A percentile compares a stretch with the other conserved stretches of the same genome.
These are phyloP conservation scores for Sugiyamaella chiloensis DNA, from an alignment of 805 yeast species.

Conservation along the genomic window DNA sequence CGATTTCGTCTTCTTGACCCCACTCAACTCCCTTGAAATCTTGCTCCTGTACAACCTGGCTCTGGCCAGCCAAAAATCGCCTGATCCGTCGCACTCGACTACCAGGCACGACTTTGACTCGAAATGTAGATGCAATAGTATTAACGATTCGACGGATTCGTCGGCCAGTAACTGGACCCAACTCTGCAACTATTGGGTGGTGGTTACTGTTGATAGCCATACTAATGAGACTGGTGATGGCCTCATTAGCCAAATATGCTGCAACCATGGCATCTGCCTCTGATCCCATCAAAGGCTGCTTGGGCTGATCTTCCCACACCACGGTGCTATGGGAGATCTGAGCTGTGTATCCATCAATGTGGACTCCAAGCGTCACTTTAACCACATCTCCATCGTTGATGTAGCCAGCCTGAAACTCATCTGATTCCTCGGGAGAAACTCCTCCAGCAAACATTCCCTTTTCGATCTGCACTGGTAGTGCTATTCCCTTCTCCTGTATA, in stretches of 20 bases:
- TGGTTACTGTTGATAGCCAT: conserved; percentile 59
- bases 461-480: conserved; percentile 87
- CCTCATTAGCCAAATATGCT: conserved; percentile 82
- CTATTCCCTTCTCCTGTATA: conserved; percentile 77
- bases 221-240: conserved; percentile 74
- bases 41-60: conserved; percentile 88
- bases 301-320: conserved; percentile 48
- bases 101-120: conserved; percentile 87
- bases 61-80: conserved; percentile 94
- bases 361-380: conserved; percentile 82
- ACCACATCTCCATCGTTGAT: conserved; percentile 79
- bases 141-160: conserved; percentile 75
- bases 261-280: conserved; percentile 91
- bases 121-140: conserved; percentile 76
- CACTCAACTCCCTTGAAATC: conserved; percentile 81
- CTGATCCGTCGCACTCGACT: conserved; percentile 88
- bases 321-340: conserved; percentile 85
- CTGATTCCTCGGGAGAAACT: conserved; percentile 70
- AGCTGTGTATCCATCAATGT: conserved; percentile 93
- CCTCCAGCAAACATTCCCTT: conserved; percentile 75
- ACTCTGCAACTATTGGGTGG: conserved; percentile 16
- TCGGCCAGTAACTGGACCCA: conserved; percentile 55
- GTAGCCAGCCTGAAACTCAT: conserved; percentile 37
- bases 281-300: conserved; percentile 77
- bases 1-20: conserved; percentile 29